These are phyloP conservation scores for Xylariaceae sp. DNA, from an alignment of 2,329 filamentous ascomycete genomes.

Conservation along the genomic window DNA sequence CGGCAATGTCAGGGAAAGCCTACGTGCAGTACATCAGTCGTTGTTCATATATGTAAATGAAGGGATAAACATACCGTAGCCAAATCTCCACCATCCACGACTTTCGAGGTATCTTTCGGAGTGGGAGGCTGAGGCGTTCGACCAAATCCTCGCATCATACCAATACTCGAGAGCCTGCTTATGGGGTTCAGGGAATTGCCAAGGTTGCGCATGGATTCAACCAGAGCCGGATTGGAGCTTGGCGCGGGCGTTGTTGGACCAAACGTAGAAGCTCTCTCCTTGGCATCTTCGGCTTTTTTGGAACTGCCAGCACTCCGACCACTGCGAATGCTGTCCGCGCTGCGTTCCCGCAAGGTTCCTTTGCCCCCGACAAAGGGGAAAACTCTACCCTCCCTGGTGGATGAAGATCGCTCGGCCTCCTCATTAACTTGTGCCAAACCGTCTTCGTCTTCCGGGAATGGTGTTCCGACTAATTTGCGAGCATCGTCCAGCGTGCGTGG, in stretches of 20 bases:
- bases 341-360: constrained; percentile 60
- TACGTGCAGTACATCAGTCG: constrained; percentile 26
- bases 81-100: constrained; percentile 50
- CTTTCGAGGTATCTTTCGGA: constrained; percentile 34
- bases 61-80: constrained; percentile 44
- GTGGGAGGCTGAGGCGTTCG: constrained; percentile 40
- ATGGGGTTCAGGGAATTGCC: constrained; percentile 79
- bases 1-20: constrained; percentile 58
- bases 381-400: constrained; percentile 55
- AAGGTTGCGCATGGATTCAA: constrained; percentile 77
- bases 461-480: constrained; percentile 75
- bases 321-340: constrained; percentile 67
- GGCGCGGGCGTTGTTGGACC: constrained; percentile 30
- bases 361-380: constrained; percentile 67
- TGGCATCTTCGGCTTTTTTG: constrained; percentile 46
- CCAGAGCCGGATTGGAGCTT: constrained; percentile 52
- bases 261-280: constrained; percentile 35
- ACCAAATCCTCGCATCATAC: constrained; percentile 70
- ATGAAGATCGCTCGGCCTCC: constrained; percentile 32
- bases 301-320: constrained; percentile 57
- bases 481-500: constrained; percentile 93
- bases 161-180: constrained; percentile 68
- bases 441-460: constrained; percentile 59
- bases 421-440: constrained; percentile 46
- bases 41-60: not conserved